Evolutionary conservation across 1,139 yeast genomes (phyloP).

Genomic region (Hansenula sp.): DNA sequence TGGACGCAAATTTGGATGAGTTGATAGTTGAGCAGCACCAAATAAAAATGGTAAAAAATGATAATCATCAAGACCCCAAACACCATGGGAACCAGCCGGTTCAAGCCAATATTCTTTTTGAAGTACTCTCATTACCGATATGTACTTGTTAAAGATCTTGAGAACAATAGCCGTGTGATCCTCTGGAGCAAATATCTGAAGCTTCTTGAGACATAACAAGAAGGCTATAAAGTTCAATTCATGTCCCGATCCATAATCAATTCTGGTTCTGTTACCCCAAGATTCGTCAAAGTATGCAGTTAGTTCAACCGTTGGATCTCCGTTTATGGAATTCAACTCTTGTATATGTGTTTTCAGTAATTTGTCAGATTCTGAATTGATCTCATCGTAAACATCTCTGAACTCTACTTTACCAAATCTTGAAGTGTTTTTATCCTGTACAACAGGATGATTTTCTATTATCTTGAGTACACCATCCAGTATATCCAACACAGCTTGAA

Average conservation of each 20-base stretch:
- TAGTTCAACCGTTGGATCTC: conserved; percentile 33
- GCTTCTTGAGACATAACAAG: conserved; percentile 48
- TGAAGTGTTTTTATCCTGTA: conserved; percentile 54
- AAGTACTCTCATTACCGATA: conserved; percentile 31
- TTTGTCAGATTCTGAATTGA: conserved; percentile 30
- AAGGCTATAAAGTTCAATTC: conserved; percentile 83
- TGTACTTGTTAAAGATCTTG: conserved; percentile 50
- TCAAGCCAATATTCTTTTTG: conserved; percentile 75
- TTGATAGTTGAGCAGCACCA: conserved; percentile 81
- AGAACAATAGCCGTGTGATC: conserved; percentile 57
- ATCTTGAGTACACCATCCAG: conserved; percentile 42
- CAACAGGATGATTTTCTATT: conserved; percentile 55
- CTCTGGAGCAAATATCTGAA: conserved; percentile 31
- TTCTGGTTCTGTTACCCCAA: conserved; percentile 82
- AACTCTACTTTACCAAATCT: conserved; percentile 93
- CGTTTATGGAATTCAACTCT: conserved; percentile 14
- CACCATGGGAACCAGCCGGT: conserved; percentile 94
- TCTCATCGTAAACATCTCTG: conserved; percentile 75
- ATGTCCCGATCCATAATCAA: conserved; percentile 98
- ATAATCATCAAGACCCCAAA: conserved; percentile 97
- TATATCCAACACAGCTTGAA: conserved; percentile 32
- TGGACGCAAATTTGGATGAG: conserved; percentile 79
- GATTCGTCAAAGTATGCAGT: conserved; percentile 57
- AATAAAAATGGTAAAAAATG: conserved; percentile 86
- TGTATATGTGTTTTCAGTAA: conserved; percentile 23